Evolutionary conservation across 805 yeast genomes (phyloP), one percentile per base, ranked within the genome.

Genomic region (Henningerozyma blattae): DNA sequence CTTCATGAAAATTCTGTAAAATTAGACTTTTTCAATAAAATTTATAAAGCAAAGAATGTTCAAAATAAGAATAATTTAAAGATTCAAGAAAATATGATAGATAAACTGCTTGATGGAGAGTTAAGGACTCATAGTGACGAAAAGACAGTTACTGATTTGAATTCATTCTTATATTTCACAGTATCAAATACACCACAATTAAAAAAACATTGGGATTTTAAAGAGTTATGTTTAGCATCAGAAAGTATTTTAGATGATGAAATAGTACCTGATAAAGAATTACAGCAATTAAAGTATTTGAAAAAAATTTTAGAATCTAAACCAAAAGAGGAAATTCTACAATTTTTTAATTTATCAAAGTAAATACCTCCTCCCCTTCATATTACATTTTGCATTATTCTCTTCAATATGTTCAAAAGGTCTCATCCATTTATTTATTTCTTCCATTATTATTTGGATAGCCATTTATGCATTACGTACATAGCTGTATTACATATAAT

Each of bases 311-410:
- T 87, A 54, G 67, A 72, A 41, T 39, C 70, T 28, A 86, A 81
- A 53, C 94, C 94, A 1, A 68, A 70, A 43, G 83, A 75, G 4
- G 68, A 70, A 31, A 54, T 86, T 29, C 33, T 83, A 42, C 55
- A 69, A 29, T 79, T 84, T 50, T 62, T 85, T 36, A 59, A 59
- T 36, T 42, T 50, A n/a, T 34, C 37, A 18, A 25, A n/a, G n/a
- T n/a, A n/a, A n/a, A n/a, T n/a, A n/a, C n/a, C n/a, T n/a, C n/a
- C n/a, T n/a, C n/a, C n/a, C n/a, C n/a, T n/a, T n/a, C n/a, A n/a
- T n/a, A n/a, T n/a, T n/a, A n/a, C n/a, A n/a, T n/a, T n/a, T n/a
- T n/a, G n/a, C n/a, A n/a, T n/a, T n/a, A n/a, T n/a, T n/a, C n/a
- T n/a, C n/a, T n/a, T n/a, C n/a, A n/a, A n/a, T n/a, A n/a, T n/a